Evolutionary conservation across 345 rosid genomes (phyloP), one percentile per base, ranked within the genome.

Genomic region (Trapa incisa): DNA sequence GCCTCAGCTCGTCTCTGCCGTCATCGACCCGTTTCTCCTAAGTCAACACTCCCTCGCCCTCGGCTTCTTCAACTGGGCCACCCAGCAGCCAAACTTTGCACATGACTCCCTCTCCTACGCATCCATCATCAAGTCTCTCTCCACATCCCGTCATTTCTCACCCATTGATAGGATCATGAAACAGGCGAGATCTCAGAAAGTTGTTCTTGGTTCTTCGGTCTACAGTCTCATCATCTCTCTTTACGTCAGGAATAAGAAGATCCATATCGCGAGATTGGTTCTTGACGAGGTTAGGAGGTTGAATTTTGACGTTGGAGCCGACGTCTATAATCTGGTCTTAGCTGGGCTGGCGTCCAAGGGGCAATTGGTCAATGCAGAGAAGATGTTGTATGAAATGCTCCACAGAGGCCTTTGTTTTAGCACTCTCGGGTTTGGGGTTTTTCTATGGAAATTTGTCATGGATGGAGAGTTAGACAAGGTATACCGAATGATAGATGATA

Each of bases 61-160:
- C 29, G 95, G 97, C 53, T 87, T 92, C 81, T 92, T 92, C 87
- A 79, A 89, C 73, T 92, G 98, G 98, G 87, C 93, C 5, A 78
- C 93, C 33, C 91, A 90, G 76, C 95, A 89, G 63, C 96, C 98
- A 12, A 84, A 85, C 56, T 92, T 82, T 76, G 41, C 80, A 8
- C 98, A 92, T 74, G 84, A 79, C 58, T 75, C 91, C 0, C 22
- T 82, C 66, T 80, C 92, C 14, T 92, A 88, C 70, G 81, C 80
- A n/a, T 85, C 98, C 15, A 65, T 92, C 69, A 75, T 92, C 71
- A 89, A 82, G 63, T 85, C 87, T 42, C 92, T 89, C 42, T 89
- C 86, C 6, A 71, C 75, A 45, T 83, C 94, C 75, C 85, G 89
- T 52, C 91, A 87, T 68, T 80, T 80, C 74, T 80, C 71, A 64